A percentile compares a stretch with the other conserved stretches of the same genome.
phyloP scores from a whole-genome alignment of 108 stramenopile species.

The Fragilaria radians region DNA sequence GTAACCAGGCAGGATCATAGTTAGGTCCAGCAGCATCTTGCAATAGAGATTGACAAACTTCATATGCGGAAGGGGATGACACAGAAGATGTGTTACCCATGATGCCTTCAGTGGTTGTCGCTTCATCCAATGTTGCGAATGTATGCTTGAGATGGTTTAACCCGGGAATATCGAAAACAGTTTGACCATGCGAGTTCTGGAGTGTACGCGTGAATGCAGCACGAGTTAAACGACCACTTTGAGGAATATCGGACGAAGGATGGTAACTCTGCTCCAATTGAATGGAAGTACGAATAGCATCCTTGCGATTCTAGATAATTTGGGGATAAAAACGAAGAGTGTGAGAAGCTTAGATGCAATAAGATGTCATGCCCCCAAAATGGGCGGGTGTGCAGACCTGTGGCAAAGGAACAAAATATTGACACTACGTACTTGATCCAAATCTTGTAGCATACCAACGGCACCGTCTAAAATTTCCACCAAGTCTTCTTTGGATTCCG shows the following conservation, averaged over 20 bases:
- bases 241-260: not conserved
- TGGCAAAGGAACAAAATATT: too few relatives aligned
- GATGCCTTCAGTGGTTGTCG: not conserved
- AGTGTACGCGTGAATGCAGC: slow-evolving; percentile 59
- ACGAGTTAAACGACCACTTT: slow-evolving; percentile 48
- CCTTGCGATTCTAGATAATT: slow-evolving; percentile 58
- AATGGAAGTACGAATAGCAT: slow-evolving; percentile 72
- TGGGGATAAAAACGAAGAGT: not conserved
- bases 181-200: slow-evolving; percentile 24
- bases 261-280: slow-evolving; percentile 24
- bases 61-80: slow-evolving; percentile 17
- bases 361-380: too few relatives aligned
- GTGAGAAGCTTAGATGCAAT: not conserved
- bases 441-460: slow-evolving; percentile 83
- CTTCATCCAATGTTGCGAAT: slow-evolving; percentile 63
- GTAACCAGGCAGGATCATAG: slow-evolving; percentile 40
- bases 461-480: slow-evolving; percentile 73
- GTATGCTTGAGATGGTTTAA: slow-evolving; percentile 58
- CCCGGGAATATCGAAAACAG: slow-evolving; percentile 71
- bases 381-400: too few relatives aligned
- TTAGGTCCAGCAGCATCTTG: slow-evolving; percentile 47
- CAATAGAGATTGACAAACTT: slow-evolving; percentile 60
- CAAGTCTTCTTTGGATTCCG: slow-evolving; percentile 70
- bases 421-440: slow-evolving; percentile 58
- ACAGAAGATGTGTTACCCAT: not conserved